Base-by-base conservation (phyloP, 2,329 filamentous ascomycete species). In the Endothia cerciana region DNA sequence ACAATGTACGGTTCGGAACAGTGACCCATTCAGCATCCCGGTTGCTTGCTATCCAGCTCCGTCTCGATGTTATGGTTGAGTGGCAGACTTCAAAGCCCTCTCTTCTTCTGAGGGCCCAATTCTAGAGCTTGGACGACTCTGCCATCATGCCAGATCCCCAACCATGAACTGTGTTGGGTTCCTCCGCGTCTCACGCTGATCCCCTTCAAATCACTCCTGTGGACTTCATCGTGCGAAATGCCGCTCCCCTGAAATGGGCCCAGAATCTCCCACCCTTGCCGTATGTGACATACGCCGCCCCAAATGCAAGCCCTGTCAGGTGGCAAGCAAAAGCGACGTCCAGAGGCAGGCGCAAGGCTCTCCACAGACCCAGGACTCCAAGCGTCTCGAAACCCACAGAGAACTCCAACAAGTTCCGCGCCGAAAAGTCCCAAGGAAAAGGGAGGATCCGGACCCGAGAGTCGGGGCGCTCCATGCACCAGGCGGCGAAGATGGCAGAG, bases 401-500 rank as follows among this genome's bases (percentile, higher is more conserved):
- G 17, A 58, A 64, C 4, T 55, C 43, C 19, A 73, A 36, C 13
- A 72, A 65, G n/a, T 70, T 53, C 36, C 63, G 67, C 0, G 71
- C 72, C 5, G 70, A 66, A 38, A 73, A 65, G 22, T 65, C 67
- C 17, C 33, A 53, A 0, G 72, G 71, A 0, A 73, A 25, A 2
- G 72, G 60, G 1, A 72, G 56, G 5, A 73, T 60, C 28, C 70
- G 68, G 19, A 74, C 58, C 2, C 60, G 40, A 6, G 49, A 41
- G 15, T 72, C 58, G 1, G 72, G 71, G 38, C 68, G 68, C 4
- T 69, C 51, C 64, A 65, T 66, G 3, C 67, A 70, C 55, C 68
- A 74, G 1, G 70, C 71, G 45, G 71, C 69, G 1, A 74, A 67
- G 5, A 72, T 43, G 7, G 70, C 71, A 64, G 71, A 70, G 47